Conservation (phyloP, 2,329 filamentous ascomycete species). For the Verticillium alfalfae region DNA sequence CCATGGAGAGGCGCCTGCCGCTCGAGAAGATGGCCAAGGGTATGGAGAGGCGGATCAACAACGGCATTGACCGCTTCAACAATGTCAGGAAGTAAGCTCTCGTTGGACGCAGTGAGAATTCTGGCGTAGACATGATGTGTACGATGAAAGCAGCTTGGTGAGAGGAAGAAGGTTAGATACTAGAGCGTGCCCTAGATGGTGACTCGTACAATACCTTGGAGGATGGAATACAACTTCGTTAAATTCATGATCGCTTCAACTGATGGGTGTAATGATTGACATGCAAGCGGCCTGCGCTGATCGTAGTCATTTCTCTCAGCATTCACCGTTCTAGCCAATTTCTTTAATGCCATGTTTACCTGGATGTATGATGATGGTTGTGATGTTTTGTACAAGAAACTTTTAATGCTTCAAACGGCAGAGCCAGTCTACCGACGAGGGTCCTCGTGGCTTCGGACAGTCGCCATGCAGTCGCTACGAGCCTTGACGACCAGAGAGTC, state of each 20-base stretch:
- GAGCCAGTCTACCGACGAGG: too few relatives aligned
- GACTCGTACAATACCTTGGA: neutral
- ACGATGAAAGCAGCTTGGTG: neutral
- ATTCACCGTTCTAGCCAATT: too few relatives aligned
- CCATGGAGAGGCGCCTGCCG: conserved; percentile 40
- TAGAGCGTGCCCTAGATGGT: neutral
- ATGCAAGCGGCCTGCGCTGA: too few relatives aligned
- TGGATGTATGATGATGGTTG: too few relatives aligned
- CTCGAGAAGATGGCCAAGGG: conserved; percentile 44
- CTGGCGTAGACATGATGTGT: neutral
- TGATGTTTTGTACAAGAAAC: too few relatives aligned
- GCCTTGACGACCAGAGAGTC: too few relatives aligned
- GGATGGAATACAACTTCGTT: neutral
- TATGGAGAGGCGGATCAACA: conserved; percentile 37
- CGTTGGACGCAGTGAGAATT: too few relatives aligned
- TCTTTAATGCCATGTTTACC: too few relatives aligned
- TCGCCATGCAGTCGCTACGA: too few relatives aligned
- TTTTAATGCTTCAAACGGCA: too few relatives aligned
- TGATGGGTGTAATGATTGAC: neutral
- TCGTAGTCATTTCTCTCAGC: too few relatives aligned
- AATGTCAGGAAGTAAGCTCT: neutral
- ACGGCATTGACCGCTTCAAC: neutral
- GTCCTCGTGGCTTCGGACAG: too few relatives aligned
- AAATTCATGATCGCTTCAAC: neutral
- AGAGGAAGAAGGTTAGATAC: neutral